Conservation (phyloP, 768 basidiomycete genomes). For the Kwoniella bestiolae region DNA sequence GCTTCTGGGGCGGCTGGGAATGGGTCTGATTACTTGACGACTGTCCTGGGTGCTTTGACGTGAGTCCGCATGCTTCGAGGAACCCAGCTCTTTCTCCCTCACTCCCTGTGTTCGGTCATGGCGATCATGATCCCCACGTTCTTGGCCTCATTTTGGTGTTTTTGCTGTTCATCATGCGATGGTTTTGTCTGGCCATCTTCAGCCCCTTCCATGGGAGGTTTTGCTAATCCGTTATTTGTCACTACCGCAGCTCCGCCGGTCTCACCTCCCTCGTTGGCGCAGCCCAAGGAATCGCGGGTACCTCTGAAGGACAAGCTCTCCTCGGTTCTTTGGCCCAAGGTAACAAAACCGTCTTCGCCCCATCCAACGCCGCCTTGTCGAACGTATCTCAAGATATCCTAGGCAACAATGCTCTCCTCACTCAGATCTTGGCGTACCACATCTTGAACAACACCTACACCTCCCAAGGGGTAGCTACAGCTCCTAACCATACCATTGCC, state of each 20-base stretch:
- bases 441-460: constrained; percentile 64
- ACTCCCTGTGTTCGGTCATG: too few relatives aligned
- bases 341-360: constrained; percentile 65
- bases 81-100: too few relatives aligned
- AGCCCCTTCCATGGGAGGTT: neutral
- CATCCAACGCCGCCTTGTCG: constrained; percentile 63
- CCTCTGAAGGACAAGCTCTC: constrained; percentile 60
- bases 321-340: constrained; percentile 56
- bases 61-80: too few relatives aligned
- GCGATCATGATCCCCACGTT: too few relatives aligned
- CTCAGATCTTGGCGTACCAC: constrained; percentile 61
- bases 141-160: too few relatives aligned
- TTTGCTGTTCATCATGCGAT: neutral
- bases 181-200: neutral
- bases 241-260: neutral
- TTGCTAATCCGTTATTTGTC: neutral
- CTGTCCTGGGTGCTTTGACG: constrained; percentile 46
- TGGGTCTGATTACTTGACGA: constrained; percentile 30
- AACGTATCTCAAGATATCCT: constrained; percentile 57
- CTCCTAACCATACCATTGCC: constrained; percentile 68
- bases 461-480: constrained; percentile 58
- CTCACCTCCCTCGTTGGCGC: constrained; percentile 57
- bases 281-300: constrained; percentile 61
- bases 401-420: constrained; percentile 58
- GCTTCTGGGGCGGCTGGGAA: constrained; percentile 13